phyloP scores from a whole-genome alignment of 2,329 filamentous ascomycete genomes.

The Exutisphaerella laricina region DNA sequence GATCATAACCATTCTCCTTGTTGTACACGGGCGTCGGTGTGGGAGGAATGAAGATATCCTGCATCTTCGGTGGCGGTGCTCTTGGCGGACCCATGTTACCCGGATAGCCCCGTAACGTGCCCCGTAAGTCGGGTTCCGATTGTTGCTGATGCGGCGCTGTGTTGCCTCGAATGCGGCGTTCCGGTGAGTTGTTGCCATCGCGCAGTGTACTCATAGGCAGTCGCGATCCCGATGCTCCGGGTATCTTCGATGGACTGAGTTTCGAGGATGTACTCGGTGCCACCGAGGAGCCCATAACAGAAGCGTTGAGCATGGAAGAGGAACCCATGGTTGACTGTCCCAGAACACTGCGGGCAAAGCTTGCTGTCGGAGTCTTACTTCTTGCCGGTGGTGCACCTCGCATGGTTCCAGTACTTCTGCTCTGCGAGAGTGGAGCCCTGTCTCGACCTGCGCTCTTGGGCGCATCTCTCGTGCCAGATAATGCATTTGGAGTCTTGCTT shows the following conservation, averaged over 20 bases:
- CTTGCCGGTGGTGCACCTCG: constrained; percentile 39
- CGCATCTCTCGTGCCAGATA: constrained; percentile 25
- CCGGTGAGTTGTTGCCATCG: constrained; percentile 73
- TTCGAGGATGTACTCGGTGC: constrained; percentile 19
- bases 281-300: constrained; percentile 33
- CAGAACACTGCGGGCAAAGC: constrained; percentile 30
- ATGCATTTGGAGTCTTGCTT: constrained; percentile 59
- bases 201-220: constrained; percentile 64
- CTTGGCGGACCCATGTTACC: constrained; percentile 41
- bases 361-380: constrained; percentile 41
- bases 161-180: constrained; percentile 50
- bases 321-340: constrained; percentile 13
- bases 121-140: constrained; percentile 41
- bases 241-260: constrained; percentile 61
- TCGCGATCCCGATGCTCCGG: constrained; percentile 46
- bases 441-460: constrained; percentile 28
- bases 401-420: constrained; percentile 35
- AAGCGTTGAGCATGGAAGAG: constrained; percentile 25
- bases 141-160: constrained; percentile 11
- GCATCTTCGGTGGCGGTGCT: constrained; percentile 86
- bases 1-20: constrained; percentile 35
- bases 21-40: constrained; percentile 40
- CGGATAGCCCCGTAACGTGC: constrained; percentile 26
- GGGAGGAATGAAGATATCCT: constrained; percentile 63
- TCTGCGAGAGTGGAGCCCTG: constrained; percentile 20